These are phyloP conservation scores for Colletotrichum siamense DNA, from an alignment of 2,329 filamentous ascomycete species.

Conservation along the genomic window DNA sequence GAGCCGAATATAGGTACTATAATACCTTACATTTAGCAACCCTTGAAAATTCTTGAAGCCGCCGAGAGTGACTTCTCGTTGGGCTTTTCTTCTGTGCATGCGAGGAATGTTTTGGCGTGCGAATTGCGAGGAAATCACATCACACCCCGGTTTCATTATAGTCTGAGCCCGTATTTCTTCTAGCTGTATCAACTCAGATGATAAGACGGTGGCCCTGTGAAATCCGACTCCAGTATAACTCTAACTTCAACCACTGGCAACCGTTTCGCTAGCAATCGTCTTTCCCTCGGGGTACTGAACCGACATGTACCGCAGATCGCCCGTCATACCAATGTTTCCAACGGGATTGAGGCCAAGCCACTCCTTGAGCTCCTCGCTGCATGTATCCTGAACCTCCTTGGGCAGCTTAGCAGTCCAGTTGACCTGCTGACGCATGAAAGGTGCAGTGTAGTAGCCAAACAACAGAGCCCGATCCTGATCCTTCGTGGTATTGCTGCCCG, in stretches of 20 bases:
- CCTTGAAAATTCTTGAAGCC: background rate
- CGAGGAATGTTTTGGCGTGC: background rate
- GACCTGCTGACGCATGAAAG: background rate
- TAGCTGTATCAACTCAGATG: background rate
- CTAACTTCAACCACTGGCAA: background rate
- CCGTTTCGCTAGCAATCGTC: background rate
- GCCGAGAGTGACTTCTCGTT: background rate
- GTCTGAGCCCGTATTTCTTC: accelerated
- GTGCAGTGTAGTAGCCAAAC: background rate
- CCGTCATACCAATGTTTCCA: background rate
- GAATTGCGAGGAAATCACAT: accelerated
- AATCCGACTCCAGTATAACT: background rate
- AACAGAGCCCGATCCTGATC: background rate
- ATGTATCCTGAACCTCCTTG: background rate
- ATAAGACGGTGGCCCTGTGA: background rate
- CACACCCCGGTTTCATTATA: background rate
- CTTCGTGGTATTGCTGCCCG: background rate
- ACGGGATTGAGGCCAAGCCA: background rate
- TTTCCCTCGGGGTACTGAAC: background rate
- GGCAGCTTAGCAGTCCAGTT: background rate
- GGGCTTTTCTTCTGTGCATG: background rate
- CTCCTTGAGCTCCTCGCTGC: background rate
- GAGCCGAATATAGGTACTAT: background rate
- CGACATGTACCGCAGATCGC: background rate
- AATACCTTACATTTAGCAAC: background rate